A percentile compares a stretch with the other conserved stretches of the same genome.
phyloP scores from a whole-genome alignment of 2,329 filamentous ascomycete species.

The Mariannaea elegans region DNA sequence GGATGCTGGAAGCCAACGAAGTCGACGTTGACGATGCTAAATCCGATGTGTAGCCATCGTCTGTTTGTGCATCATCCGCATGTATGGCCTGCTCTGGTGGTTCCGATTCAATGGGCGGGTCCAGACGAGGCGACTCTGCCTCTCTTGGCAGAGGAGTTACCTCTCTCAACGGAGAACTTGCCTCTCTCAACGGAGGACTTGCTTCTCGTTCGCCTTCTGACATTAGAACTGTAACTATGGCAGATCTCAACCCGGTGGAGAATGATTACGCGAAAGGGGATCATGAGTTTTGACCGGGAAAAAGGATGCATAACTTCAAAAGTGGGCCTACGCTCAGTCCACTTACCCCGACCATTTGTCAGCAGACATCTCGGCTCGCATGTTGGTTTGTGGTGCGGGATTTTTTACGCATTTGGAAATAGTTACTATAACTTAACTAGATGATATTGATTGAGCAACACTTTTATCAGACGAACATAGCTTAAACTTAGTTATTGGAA shows the following conservation, averaged over 20 bases:
- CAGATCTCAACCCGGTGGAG: conserved; percentile 3
- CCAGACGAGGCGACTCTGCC: conserved; percentile 15
- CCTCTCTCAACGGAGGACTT: too few species aligned
- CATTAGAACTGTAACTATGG: not conserved
- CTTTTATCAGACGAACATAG: not conserved
- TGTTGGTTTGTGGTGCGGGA: not conserved
- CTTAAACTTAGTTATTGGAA: not conserved
- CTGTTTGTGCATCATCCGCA: conserved; percentile 13
- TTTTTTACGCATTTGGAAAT: not conserved
- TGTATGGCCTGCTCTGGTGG: conserved; percentile 2
- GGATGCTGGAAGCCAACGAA: conserved; percentile 43
- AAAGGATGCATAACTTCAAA: too few species aligned
- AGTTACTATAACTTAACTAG: not conserved
- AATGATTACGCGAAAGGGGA: too few species aligned
- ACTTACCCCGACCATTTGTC: conserved; percentile 10
- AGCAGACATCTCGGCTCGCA: not conserved
- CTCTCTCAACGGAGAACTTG: too few species aligned
- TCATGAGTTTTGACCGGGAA: too few species aligned
- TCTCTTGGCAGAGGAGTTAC: not conserved
- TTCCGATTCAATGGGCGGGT: conserved; percentile 25
- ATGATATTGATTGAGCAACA: not conserved
- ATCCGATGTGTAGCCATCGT: conserved; percentile 30
- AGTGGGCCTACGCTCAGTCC: not conserved
- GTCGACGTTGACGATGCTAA: conserved; percentile 24
- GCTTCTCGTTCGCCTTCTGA: too few species aligned